Percentiles rank a stretch among this genome's conserved stretches.
Conservation (phyloP, 2,329 filamentous ascomycete species). For the Gaeumannomyces tritici region DNA sequence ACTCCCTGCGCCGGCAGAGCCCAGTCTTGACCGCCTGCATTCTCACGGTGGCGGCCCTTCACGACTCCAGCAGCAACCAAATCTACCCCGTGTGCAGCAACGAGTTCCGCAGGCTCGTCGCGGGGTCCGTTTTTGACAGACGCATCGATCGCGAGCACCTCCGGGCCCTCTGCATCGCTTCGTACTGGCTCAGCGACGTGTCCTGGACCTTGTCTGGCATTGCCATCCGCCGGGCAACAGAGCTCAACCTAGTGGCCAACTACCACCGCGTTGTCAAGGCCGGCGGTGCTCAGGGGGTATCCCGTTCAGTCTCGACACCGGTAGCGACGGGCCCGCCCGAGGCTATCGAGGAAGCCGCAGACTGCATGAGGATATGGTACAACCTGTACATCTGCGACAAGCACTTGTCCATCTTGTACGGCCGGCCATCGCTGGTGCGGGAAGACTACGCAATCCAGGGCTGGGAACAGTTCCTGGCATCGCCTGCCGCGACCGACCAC, state of each 20-base stretch:
- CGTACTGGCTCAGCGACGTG: conserved; percentile 54
- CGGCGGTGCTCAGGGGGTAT: conserved; percentile 5
- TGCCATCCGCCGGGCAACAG: conserved; percentile 37
- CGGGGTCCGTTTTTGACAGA: conserved; percentile 21
- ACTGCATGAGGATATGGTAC: conserved; percentile 52
- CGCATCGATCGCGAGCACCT: conserved; percentile 37
- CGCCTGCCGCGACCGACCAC: conserved; percentile 38
- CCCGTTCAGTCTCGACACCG: neutral
- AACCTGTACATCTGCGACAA: conserved; percentile 51
- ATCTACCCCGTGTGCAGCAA: conserved; percentile 42
- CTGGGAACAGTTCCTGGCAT: conserved; percentile 45
- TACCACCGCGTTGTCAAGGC: conserved; percentile 28
- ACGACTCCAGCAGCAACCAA: conserved; percentile 41
- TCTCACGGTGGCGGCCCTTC: conserved; percentile 47
- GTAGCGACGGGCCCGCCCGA: neutral
- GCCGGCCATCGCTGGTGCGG: conserved; percentile 46
- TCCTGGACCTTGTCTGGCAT: conserved; percentile 53
- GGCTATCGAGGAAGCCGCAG: conserved; percentile 31
- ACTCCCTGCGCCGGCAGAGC: conserved; percentile 42
- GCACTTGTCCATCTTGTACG: conserved; percentile 52
- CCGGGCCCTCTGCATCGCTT: conserved; percentile 48
- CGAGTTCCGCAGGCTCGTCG: conserved; percentile 45
- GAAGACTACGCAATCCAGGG: conserved; percentile 48
- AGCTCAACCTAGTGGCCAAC: conserved; percentile 33
- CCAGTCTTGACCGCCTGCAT: conserved; percentile 45